Evolutionary conservation across 257 asterid genomes (phyloP).

Genomic region (Solanum tacnaense): DNA sequence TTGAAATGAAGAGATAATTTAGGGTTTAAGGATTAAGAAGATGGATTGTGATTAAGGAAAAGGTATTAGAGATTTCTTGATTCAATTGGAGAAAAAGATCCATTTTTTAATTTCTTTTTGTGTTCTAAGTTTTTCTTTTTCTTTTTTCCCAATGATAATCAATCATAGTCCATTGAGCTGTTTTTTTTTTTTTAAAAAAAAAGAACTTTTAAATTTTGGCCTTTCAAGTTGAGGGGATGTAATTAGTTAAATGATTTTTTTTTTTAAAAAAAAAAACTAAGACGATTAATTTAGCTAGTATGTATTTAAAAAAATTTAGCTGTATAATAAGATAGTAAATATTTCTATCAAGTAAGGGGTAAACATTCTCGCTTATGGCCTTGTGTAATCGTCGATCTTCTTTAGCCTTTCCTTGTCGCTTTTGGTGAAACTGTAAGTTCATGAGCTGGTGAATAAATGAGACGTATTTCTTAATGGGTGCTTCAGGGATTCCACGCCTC

Average conservation of each 20-base stretch:
- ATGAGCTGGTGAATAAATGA: background rate
- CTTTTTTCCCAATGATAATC: background rate
- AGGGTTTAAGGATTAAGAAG: background rate
- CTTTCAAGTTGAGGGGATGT: too few relatives aligned
- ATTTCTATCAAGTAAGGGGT: too few relatives aligned
- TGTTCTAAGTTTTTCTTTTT: background rate
- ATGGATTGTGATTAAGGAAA: background rate
- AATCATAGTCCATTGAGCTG: background rate
- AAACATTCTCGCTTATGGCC: background rate
- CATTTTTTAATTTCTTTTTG: background rate
- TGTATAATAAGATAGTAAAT: background rate
- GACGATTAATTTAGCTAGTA: background rate
- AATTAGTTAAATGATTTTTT: too few relatives aligned
- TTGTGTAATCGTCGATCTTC: too few relatives aligned
- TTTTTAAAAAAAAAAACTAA: too few relatives aligned
- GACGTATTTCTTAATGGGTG: too few relatives aligned
- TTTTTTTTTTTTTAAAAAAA: too few relatives aligned
- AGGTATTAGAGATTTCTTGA: background rate
- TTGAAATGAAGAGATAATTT: constrained; percentile 6
- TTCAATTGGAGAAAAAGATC: background rate
- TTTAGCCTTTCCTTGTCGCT: too few relatives aligned
- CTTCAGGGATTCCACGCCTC: too few relatives aligned
- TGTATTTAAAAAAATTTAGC: background rate
- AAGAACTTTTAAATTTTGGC: too few relatives aligned
- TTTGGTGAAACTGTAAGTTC: background rate